A percentile compares a stretch with the other conserved stretches of the same genome.
Evolutionary conservation across 257 asterid species (phyloP).

Genomic region (Solanum boliviense): DNA sequence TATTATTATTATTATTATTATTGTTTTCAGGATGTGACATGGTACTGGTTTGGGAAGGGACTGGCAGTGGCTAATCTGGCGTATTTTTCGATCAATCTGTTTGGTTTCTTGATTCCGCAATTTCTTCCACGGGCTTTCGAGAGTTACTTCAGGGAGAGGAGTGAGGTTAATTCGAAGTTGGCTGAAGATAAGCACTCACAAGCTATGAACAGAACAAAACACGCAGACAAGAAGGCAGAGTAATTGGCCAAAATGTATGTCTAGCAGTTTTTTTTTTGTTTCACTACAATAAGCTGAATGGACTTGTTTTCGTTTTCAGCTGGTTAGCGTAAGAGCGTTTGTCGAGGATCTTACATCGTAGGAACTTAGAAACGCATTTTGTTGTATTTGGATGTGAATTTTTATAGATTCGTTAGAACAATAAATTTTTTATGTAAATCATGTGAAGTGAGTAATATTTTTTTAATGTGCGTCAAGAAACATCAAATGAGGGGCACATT

Average conservation of each 20-base stretch:
- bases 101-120: constrained; percentile 61
- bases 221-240: constrained; percentile 31
- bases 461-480: too few species aligned
- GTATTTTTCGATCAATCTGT: constrained; percentile 42
- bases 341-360: not conserved
- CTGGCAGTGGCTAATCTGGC: constrained; percentile 42
- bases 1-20: not conserved
- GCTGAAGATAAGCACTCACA: constrained; percentile 38
- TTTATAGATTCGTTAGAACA: too few species aligned
- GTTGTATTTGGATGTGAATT: not conserved
- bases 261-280: not conserved
- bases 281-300: not conserved
- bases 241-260: not conserved
- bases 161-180: constrained; percentile 37
- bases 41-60: constrained; percentile 79
- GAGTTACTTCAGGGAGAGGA: constrained; percentile 46
- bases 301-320: not conserved
- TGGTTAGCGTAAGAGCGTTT: not conserved
- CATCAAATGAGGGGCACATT: too few species aligned
- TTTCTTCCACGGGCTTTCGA: constrained; percentile 79
- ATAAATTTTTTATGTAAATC: too few species aligned
- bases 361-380: not conserved
- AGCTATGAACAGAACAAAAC: constrained; percentile 4
- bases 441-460: too few species aligned
- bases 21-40: constrained; percentile 39